Percentiles rank a stretch among this genome's conserved stretches.
Conservation (phyloP, 164 flowering plant genomes). For the Liquidambar formosana region DNA sequence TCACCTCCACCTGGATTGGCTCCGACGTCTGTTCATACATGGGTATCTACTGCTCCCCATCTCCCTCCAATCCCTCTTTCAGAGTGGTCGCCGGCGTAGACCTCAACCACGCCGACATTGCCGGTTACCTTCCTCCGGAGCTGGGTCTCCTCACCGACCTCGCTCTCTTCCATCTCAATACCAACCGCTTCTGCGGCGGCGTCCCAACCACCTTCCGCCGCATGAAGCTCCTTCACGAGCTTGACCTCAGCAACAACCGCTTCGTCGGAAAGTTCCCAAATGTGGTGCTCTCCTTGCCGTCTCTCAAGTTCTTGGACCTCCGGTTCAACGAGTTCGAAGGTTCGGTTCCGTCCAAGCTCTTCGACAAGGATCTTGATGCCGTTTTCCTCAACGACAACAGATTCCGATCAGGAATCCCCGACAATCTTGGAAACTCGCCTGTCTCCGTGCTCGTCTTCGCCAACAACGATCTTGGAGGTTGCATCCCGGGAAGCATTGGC, state of each 20-base stretch:
- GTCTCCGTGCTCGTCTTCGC: conserved; percentile 76
- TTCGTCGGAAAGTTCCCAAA: conserved; percentile 69
- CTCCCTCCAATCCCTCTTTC: conserved; percentile 23
- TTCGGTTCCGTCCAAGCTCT: conserved; percentile 53
- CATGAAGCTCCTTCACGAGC: conserved; percentile 64
- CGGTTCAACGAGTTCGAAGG: conserved; percentile 90
- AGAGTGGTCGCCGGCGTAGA: conserved; percentile 71
- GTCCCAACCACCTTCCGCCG: conserved; percentile 47
- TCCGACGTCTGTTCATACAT: conserved; percentile 63
- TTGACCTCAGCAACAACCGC: conserved; percentile 83
- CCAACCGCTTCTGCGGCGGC: conserved; percentile 78
- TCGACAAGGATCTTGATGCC: conserved; percentile 70
- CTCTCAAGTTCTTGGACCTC: conserved; percentile 69
- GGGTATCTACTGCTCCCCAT: conserved; percentile 59
- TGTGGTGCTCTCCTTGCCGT: conserved; percentile 55
- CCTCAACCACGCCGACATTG: conserved; percentile 78
- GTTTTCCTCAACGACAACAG: conserved; percentile 74
- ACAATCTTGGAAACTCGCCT: conserved; percentile 76
- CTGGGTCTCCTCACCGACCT: conserved; percentile 73
- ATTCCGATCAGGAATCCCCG: conserved; percentile 60
- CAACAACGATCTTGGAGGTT: conserved; percentile 73
- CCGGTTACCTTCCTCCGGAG: conserved; percentile 72
- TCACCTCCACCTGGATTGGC: conserved; percentile 72
- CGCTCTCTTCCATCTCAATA: conserved; percentile 79
- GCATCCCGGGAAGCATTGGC: conserved; percentile 72